A percentile compares a stretch with the other conserved stretches of the same genome.
These are phyloP conservation scores for Paramecium caudatum DNA, from an alignment of 73 alveolate genomes.

Conservation along the genomic window DNA sequence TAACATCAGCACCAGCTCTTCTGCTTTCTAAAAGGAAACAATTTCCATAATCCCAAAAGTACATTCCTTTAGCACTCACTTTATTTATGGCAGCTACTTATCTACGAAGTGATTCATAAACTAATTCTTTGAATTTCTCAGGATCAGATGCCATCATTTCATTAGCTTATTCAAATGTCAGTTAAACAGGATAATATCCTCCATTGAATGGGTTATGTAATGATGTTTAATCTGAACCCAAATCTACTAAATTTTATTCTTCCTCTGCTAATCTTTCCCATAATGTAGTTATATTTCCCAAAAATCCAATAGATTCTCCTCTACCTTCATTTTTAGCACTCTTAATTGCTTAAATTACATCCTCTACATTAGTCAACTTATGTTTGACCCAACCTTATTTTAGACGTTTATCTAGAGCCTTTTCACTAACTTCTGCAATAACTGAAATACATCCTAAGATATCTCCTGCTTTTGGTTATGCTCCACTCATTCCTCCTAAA, in stretches of 20 bases:
- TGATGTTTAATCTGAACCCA: conserved; percentile 84
- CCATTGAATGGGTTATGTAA: conserved; percentile 81
- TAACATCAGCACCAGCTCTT: conserved; percentile 81
- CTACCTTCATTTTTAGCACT: conserved; percentile 76
- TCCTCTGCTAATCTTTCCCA: conserved; percentile 83
- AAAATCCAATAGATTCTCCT: conserved; percentile 79
- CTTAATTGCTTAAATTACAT: conserved; percentile 61
- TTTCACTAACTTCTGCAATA: conserved; percentile 79
- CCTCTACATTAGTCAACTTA: conserved; percentile 73
- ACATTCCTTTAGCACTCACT: conserved; percentile 79
- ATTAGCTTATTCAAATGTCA: conserved; percentile 74
- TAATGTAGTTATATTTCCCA: conserved; percentile 79
- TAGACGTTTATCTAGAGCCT: conserved; percentile 78
- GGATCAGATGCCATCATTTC: conserved; percentile 75
- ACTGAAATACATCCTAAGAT: conserved; percentile 82
- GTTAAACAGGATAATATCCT: conserved; percentile 81
- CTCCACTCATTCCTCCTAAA: conserved; percentile 86
- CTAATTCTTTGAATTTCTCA: conserved; percentile 68
- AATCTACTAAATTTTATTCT: conserved; percentile 69
- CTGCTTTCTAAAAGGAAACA: conserved; percentile 79
- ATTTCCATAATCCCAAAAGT: conserved; percentile 84
- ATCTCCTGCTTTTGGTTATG: conserved; percentile 82
- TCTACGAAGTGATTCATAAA: conserved; percentile 76
- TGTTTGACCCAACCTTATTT: conserved; percentile 81
- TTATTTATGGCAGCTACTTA: conserved; percentile 78